Conservation (phyloP, 2,329 filamentous ascomycete species). For the Xylariales sp. region DNA sequence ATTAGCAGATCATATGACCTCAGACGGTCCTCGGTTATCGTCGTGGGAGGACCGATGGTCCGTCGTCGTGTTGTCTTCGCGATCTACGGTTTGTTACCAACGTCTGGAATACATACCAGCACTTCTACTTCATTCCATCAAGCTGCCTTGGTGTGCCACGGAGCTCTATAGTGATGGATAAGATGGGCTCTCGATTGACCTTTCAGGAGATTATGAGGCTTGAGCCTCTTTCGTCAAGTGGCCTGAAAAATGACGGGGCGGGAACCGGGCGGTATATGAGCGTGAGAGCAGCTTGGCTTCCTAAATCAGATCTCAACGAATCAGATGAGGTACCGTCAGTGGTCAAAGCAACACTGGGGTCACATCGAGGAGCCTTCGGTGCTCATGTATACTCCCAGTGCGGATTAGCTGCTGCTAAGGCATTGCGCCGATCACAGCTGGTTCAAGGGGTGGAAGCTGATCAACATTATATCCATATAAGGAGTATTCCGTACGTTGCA, state of each 20-base stretch:
- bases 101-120: too few species aligned
- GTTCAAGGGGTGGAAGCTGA: too few species aligned
- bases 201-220: neutral
- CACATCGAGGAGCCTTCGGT: neutral
- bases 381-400: neutral
- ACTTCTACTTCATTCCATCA: neutral
- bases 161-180: too few species aligned
- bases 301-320: neutral
- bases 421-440: too few species aligned
- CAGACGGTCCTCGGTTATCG: too few species aligned
- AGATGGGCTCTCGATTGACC: neutral
- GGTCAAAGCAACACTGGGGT: neutral
- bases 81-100: too few species aligned
- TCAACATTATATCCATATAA: too few species aligned
- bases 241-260: neutral
- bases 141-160: too few species aligned
- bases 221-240: neutral
- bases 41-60: too few species aligned
- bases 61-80: too few species aligned
- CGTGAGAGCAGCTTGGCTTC: neutral
- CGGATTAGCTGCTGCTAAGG: neutral
- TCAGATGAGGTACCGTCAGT: neutral
- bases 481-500: too few species aligned
- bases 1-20: too few species aligned
- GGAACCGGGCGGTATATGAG: neutral